Evolutionary conservation across 371 early-diverging fungal species (phyloP), one percentile per base, ranked within the genome.

Genomic region (Mortierella sp.): DNA sequence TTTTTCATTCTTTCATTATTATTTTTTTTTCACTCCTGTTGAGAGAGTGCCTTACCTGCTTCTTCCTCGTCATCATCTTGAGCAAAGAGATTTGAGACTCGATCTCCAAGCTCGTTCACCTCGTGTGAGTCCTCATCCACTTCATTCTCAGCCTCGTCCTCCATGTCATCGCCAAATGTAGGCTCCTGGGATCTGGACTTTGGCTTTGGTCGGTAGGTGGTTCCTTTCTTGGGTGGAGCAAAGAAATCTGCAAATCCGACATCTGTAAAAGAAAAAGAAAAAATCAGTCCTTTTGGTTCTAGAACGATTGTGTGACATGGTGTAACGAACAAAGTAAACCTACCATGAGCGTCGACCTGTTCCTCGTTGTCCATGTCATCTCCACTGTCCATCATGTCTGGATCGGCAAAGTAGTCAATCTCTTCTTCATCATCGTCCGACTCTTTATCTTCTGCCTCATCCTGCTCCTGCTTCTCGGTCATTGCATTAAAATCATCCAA

Each of bases 391-490:
- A 83, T 83, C 57, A 77, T 66, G n/a, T 83, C 87, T 48, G 84
- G 82, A 60, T 86, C 86, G n/a, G 84, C 80, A 23, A 84, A 87
- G 28, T 84, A 83, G 53, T 86, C 84, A 21, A 87, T 85, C 23
- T 87, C 87, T 30, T 90, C 89, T 19, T 82, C 85, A 18, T 83
- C 68, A 44, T 87, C 84, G 37, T 85, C 82, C 7, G 81, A 84
- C 18, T 81, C 83, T 14, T 83, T 86, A 55, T 82, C 86, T 29
- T 82, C 70, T 70, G 85, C 67, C 60, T 87, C 87, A 26, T 84
- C 75, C 57, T 83, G 83, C 70, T 89, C 89, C 70, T 87, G 87
- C 70, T 88, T 83, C 62, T 89, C 89, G 7, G 89, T 87, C 87
- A 88, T 85, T 47, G 85, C 82, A 58, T 89, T 89, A 68, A 89